Base-by-base conservation (phyloP, 768 basidiomycete genomes). In the Xerocomellus chrysenteron region DNA sequence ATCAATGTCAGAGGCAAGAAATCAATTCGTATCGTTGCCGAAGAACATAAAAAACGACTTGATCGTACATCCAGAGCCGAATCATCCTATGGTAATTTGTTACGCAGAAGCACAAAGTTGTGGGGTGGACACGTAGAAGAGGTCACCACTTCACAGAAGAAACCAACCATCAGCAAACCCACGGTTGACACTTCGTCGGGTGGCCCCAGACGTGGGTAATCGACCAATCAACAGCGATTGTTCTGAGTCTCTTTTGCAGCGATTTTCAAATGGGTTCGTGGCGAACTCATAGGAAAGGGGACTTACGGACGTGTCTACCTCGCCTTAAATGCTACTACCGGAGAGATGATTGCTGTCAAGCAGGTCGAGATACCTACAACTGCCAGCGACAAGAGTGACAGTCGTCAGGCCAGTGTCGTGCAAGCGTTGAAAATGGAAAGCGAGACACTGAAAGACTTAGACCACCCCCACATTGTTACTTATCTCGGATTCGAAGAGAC, bases 301-400 rank as follows among this genome's bases (percentile, higher is more conserved):
- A 95, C 94, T 13, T 99, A 95, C 66, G 97, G 97, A 13, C 85
- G 91, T 42, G 97, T 99, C 30, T 99, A 98, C 67, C 84, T 98
- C 52, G 97, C 93, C 17, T 78, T 98, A 56, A 98, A 98, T 69
- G 93, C 92, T 33, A 94, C 92, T 4, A 96, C 94, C 0, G 94
- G 94, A 55, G 95, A 98, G 74, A 96, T 98, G 92, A 94, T 98
- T 65, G 97, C 97, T 17, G 97, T 99, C 61, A 99, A 99, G 74
- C 97, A 98, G 74, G 97, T 99, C 46, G 97, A 98, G 71, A 83
- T 95, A 55, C 96, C 97, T 2, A 84, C 85, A 49, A 95, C 94
- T 9, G 85, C 86, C 17, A 93, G 90, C 65, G 97, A 99, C 74
- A 91, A 89, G 72, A 89, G 85, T 60, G 94, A 98, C 72, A 80